phyloP scores from a whole-genome alignment of 768 basidiomycete genomes.

The Lentinula boryana region DNA sequence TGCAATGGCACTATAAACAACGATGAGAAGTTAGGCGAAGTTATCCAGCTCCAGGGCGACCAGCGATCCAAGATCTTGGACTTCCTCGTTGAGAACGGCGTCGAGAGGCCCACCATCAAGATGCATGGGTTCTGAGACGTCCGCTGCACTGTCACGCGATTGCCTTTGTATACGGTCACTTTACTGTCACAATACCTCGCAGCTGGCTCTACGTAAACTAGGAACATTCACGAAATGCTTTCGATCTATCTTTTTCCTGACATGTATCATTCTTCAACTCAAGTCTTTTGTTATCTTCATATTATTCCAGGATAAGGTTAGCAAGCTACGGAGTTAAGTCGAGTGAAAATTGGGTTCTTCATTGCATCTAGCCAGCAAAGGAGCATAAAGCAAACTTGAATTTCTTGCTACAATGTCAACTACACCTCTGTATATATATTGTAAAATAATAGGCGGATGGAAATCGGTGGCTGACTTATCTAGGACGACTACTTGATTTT shows the following conservation, averaged over 20 bases:
- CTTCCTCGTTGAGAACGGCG: slow-evolving; percentile 82
- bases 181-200: background rate
- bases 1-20: slow-evolving; percentile 97
- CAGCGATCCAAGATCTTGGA: slow-evolving; percentile 86
- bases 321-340: background rate
- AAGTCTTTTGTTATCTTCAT: background rate
- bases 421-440: slow-evolving; percentile 9
- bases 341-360: too few species aligned
- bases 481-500: slow-evolving; percentile 71
- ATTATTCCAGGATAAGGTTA: background rate
- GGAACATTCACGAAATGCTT: slow-evolving; percentile 14
- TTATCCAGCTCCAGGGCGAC: slow-evolving; percentile 98
- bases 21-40: slow-evolving; percentile 92
- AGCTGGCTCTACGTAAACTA: background rate
- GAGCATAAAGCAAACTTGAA: too few species aligned
- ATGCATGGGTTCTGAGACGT: slow-evolving; percentile 75
- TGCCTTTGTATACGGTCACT: background rate
- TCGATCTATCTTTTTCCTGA: slow-evolving; percentile 18
- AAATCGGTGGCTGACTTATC: background rate
- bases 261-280: slow-evolving; percentile 11
- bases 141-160: background rate
- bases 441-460: background rate
- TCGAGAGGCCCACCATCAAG: slow-evolving; percentile 75
- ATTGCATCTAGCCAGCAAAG: too few species aligned
- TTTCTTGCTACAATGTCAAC: too few species aligned